These are phyloP conservation scores for Hortiboletus flavorubellus DNA, from an alignment of 768 basidiomycete species.

Conservation along the genomic window DNA sequence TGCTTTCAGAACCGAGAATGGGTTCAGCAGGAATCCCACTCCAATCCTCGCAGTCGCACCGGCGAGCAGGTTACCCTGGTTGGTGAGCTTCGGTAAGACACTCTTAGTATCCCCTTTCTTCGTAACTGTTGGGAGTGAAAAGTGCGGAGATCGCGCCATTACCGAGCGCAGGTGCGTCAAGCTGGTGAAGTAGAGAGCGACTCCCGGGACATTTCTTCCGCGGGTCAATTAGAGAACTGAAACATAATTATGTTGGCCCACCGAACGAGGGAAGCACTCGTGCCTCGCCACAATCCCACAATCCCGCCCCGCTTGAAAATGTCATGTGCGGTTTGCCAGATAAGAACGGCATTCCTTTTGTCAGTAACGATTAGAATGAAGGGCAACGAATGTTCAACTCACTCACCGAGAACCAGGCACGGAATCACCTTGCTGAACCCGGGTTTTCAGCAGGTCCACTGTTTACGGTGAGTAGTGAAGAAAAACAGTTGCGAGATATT, in stretches of 20 bases:
- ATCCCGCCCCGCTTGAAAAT: conserved; percentile 65
- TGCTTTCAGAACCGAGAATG: conserved; percentile 88
- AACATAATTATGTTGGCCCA: conserved; percentile 21
- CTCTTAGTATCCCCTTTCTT: conserved; percentile 36
- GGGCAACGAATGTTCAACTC: not conserved
- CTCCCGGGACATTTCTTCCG: conserved; percentile 84
- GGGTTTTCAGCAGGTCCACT: conserved; percentile 94
- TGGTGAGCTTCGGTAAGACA: conserved; percentile 67
- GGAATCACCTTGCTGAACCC: conserved; percentile 79
- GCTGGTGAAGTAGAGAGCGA: conserved; percentile 87
- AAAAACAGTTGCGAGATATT: not conserved
- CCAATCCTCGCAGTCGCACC: conserved; percentile 79
- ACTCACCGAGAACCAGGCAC: conserved; percentile 37
- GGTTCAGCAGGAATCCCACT: conserved; percentile 85
- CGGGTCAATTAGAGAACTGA: conserved; percentile 1
- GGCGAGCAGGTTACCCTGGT: conserved; percentile 78
- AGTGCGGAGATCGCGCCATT: conserved; percentile 72
- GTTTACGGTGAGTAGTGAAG: not conserved
- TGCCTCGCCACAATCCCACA: conserved; percentile 84
- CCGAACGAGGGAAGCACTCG: conserved; percentile 75
- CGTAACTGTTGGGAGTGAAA: conserved; percentile 38
- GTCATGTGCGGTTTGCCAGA: conserved; percentile 50
- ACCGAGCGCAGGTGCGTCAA: conserved; percentile 77
- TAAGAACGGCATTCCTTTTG: conserved; percentile 36
- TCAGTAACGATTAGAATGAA: not conserved